A percentile compares a stretch with the other conserved stretches of the same genome.
These are phyloP conservation scores for Solanum rostratum DNA, from an alignment of 257 asterid genomes.

Conservation along the genomic window DNA sequence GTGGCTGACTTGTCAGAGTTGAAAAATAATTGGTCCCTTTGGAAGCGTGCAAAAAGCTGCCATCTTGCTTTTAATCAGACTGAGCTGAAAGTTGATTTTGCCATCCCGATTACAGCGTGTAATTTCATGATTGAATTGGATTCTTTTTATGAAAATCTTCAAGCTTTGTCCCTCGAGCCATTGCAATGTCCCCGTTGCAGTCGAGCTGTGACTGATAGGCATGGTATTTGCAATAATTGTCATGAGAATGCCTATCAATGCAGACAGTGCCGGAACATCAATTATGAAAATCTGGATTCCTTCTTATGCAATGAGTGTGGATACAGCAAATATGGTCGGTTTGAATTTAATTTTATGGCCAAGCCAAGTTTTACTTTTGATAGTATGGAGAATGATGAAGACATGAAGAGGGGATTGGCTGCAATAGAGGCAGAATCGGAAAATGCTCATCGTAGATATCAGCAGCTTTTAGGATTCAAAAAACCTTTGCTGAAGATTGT, in stretches of 20 bases:
- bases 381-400: constrained; percentile 98
- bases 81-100: constrained; percentile 93
- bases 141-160: constrained; percentile 95
- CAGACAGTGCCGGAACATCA: constrained; percentile 97
- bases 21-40: constrained; percentile 92
- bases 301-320: constrained; percentile 99
- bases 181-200: constrained; percentile 98
- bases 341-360: constrained; percentile 96
- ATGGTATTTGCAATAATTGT: constrained; percentile 91
- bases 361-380: constrained; percentile 97
- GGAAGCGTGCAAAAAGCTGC: constrained; percentile 98
- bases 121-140: constrained; percentile 98
- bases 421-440: constrained; percentile 98
- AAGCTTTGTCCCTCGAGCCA: constrained; percentile 97
- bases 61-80: constrained; percentile 91
- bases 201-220: constrained; percentile 95
- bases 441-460: constrained; percentile 95
- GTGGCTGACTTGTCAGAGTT: constrained; percentile 95
- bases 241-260: constrained; percentile 99
- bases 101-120: constrained; percentile 92
- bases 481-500: constrained; percentile 95
- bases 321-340: constrained; percentile 97
- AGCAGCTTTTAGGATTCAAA: constrained; percentile 97
- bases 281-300: constrained; percentile 96
- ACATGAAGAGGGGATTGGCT: constrained; percentile 91